These are phyloP conservation scores for Xylariaceae sp. DNA, from an alignment of 2,329 filamentous ascomycete genomes.

Conservation along the genomic window DNA sequence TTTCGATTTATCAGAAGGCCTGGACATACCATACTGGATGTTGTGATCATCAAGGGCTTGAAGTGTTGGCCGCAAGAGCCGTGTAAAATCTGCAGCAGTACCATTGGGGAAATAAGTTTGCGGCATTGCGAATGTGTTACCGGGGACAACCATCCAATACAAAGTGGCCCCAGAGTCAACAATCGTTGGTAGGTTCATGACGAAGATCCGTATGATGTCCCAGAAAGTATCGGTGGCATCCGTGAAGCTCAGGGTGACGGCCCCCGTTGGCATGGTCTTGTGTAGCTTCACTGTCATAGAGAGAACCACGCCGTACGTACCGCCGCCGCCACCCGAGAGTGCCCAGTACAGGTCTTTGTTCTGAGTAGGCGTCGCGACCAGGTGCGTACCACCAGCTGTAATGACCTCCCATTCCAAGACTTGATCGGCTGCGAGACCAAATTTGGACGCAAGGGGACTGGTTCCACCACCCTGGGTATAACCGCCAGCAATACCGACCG, in stretches of 20 bases:
- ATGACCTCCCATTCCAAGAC: conserved; percentile 62
- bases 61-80: conserved; percentile 20
- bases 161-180: conserved; percentile 14
- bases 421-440: conserved; percentile 62
- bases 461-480: conserved; percentile 60
- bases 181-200: conserved; percentile 4
- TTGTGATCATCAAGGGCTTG: conserved; percentile 12
- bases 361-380: conserved; percentile 52
- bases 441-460: conserved; percentile 56
- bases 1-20: not conserved
- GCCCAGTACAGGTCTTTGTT: conserved; percentile 70
- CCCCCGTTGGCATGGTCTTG: conserved; percentile 48
- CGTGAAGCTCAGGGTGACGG: conserved; percentile 43
- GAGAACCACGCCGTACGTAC: conserved; percentile 62
- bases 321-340: conserved; percentile 62
- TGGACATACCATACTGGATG: conserved; percentile 25
- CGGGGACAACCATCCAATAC: conserved; percentile 14
- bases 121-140: conserved; percentile 12
- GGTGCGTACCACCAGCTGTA: conserved; percentile 53
- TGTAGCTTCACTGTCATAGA: conserved; percentile 58
- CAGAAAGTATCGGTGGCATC: conserved; percentile 27
- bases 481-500: conserved; percentile 9
- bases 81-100: conserved; percentile 16
- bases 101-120: conserved; percentile 13
- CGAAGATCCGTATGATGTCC: conserved; percentile 13